Evolutionary conservation across 768 basidiomycete genomes (phyloP).

Genomic region (Cystobasidium onofrii): DNA sequence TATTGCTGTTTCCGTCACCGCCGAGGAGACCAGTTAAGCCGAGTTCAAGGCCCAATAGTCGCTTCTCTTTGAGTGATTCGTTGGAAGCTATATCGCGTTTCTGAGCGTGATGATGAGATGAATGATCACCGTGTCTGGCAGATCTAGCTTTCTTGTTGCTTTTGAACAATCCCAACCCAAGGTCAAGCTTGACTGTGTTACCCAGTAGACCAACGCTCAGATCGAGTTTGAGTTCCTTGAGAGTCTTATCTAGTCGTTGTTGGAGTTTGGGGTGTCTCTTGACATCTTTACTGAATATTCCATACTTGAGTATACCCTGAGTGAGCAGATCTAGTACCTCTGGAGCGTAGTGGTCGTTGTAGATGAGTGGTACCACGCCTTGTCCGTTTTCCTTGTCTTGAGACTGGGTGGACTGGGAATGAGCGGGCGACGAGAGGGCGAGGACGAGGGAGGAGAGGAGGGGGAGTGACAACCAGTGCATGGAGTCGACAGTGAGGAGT

Average conservation of each 20-base stretch:
- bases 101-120: not conserved
- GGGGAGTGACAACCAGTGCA: not conserved
- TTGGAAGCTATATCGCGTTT: not conserved
- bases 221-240: not conserved
- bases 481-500: not conserved
- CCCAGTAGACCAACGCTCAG: not conserved
- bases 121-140: not conserved
- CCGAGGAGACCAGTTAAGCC: not conserved
- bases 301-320: constrained; percentile 17
- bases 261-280: not conserved
- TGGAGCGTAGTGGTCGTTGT: not conserved
- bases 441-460: not conserved
- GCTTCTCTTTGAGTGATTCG: not conserved
- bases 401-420: not conserved
- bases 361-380: constrained; percentile 2
- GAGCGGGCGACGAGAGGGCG: not conserved
- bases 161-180: not conserved
- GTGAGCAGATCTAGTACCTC: not conserved
- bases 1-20: not conserved
- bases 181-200: not conserved
- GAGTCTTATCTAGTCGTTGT: not conserved
- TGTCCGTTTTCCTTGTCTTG: not conserved
- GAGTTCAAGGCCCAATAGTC: constrained; percentile 2
- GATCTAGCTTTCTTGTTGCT: not conserved
- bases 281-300: not conserved